phyloP scores from a whole-genome alignment of 768 basidiomycete species.

The Leucocoprinus sp. region DNA sequence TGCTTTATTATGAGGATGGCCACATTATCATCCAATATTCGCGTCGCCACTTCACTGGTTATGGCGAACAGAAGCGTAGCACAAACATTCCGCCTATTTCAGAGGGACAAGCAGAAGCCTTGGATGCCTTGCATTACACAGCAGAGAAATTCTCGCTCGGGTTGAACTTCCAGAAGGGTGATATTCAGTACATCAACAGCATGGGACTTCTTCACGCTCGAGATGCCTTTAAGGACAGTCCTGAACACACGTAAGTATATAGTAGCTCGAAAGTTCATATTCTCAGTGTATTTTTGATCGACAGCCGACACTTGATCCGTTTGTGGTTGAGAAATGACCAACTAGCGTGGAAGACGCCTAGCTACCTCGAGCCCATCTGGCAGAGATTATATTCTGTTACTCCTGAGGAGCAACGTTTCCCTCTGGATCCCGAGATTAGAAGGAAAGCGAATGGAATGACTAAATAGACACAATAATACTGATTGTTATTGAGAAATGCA shows the following conservation, averaged over 20 bases:
- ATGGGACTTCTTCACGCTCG: constrained; percentile 35
- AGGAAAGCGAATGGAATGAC: constrained; percentile 26
- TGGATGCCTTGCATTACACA: constrained; percentile 36
- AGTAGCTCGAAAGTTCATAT: neutral
- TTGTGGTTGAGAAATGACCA: constrained; percentile 40
- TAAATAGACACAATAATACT: constrained; percentile 13
- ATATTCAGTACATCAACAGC: constrained; percentile 43
- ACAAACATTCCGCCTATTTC: constrained; percentile 36
- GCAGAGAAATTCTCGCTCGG: constrained; percentile 35
- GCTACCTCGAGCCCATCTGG: constrained; percentile 30
- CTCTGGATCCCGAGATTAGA: constrained; percentile 36
- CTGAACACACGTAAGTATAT: constrained; percentile 30
- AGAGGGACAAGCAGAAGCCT: constrained; percentile 41
- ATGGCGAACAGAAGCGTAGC: constrained; percentile 25
- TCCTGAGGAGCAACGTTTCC: constrained; percentile 36
- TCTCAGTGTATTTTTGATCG: neutral
- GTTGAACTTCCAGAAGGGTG: constrained; percentile 40
- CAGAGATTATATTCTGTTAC: constrained; percentile 28
- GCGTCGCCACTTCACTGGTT: constrained; percentile 39
- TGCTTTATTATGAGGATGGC: constrained; percentile 32
- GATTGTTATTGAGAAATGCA: neutral
- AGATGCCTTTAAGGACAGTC: constrained; percentile 34
- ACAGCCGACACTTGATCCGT: constrained; percentile 36
- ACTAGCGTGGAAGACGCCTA: constrained; percentile 36
- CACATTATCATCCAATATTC: constrained; percentile 37